These are phyloP conservation scores for Darksidea phi DNA, from an alignment of 495 filamentous ascomycete genomes.

Conservation along the genomic window DNA sequence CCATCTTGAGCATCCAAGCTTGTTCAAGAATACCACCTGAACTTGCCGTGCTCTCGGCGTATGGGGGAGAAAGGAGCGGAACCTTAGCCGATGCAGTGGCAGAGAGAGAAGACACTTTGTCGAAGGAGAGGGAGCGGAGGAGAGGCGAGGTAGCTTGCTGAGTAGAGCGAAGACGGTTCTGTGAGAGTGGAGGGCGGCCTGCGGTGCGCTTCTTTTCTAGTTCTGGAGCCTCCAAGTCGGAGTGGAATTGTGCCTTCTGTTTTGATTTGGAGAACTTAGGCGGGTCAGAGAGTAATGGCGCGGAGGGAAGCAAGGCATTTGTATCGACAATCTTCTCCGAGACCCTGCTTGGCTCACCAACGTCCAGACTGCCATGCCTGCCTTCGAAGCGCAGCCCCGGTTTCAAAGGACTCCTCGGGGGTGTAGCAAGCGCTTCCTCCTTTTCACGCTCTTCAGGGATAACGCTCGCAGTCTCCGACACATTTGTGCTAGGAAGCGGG, in stretches of 20 bases:
- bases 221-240: conserved; percentile 1
- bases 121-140: conserved; percentile 33
- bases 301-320: conserved; percentile 37
- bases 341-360: conserved; percentile 11
- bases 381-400: conserved; percentile 39
- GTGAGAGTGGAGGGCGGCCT: conserved; percentile 16
- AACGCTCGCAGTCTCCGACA: conserved; percentile 51
- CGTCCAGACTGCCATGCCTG: conserved; percentile 23
- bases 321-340: conserved; percentile 6
- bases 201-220: background rate
- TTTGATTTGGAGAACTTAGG: conserved; percentile 19
- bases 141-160: conserved; percentile 30
- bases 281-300: conserved; percentile 40
- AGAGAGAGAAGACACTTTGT: conserved; percentile 24
- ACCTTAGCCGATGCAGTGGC: background rate
- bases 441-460: conserved; percentile 50
- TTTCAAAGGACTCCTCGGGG: conserved; percentile 46
- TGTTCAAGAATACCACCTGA: conserved; percentile 68
- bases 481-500: conserved; percentile 43
- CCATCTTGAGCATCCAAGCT: conserved; percentile 87
- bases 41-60: background rate
- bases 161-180: conserved; percentile 12
- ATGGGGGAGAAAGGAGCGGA: conserved; percentile 12
- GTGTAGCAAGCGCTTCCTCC: conserved; percentile 56
- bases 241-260: background rate